A percentile compares a stretch with the other conserved stretches of the same genome.
Conservation (phyloP, 768 basidiomycete genomes). For the Boletus huronensis region DNA sequence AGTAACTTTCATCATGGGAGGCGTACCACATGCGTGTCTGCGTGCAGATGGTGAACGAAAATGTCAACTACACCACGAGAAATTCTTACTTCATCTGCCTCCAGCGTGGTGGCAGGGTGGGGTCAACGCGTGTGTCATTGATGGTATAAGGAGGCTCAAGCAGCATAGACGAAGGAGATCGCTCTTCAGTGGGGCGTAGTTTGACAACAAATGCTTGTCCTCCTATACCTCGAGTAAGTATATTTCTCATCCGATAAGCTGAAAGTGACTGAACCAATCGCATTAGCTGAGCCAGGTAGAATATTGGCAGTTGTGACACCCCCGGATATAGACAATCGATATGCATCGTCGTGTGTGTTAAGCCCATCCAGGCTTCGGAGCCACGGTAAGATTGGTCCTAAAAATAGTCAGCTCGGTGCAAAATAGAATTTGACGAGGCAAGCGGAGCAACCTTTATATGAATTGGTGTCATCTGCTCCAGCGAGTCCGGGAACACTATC, state of each 20-base stretch:
- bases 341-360: slow-evolving; percentile 80
- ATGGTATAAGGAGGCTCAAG: slow-evolving; percentile 77
- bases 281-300: slow-evolving; percentile 73
- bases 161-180: slow-evolving; percentile 76
- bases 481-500: slow-evolving; percentile 52
- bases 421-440: neutral
- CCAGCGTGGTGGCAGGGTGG: slow-evolving; percentile 54
- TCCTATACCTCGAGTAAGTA: slow-evolving; percentile 40
- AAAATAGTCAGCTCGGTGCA: neutral
- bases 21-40: slow-evolving; percentile 60
- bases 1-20: neutral
- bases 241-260: slow-evolving; percentile 4
- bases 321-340: slow-evolving; percentile 72
- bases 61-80: neutral
- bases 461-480: slow-evolving; percentile 60
- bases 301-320: slow-evolving; percentile 86
- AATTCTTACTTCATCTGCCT: slow-evolving; percentile 71
- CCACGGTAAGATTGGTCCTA: slow-evolving; percentile 67
- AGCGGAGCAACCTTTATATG: slow-evolving; percentile 41
- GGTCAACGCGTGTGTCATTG: slow-evolving; percentile 40
- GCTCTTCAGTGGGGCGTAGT: slow-evolving; percentile 70
- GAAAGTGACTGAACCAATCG: slow-evolving; percentile 53
- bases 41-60: slow-evolving; percentile 1
- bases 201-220: slow-evolving; percentile 90
- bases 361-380: slow-evolving; percentile 80